These are phyloP conservation scores for Hyphopichia pseudoburtonii DNA, from an alignment of 1,139 yeast genomes.

Conservation along the genomic window DNA sequence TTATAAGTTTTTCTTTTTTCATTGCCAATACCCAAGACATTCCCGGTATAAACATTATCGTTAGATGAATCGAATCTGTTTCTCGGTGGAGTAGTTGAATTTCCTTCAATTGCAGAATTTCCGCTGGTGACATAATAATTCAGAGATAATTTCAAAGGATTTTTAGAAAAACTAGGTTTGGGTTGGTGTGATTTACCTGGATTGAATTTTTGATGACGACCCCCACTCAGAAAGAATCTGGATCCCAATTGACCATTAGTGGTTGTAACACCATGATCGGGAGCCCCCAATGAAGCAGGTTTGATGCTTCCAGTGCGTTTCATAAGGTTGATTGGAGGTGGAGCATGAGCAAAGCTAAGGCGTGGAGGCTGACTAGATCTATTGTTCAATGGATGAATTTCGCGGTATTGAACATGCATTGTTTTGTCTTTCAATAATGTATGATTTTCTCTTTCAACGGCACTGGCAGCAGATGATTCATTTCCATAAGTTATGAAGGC, in stretches of 20 bases:
- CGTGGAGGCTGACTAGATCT: slow-evolving; percentile 5
- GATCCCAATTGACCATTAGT: neutral
- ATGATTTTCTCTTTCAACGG: slow-evolving; percentile 81
- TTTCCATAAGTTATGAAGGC: slow-evolving; percentile 68
- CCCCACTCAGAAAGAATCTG: too few species aligned
- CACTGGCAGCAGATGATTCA: slow-evolving; percentile 78
- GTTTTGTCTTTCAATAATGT: slow-evolving; percentile 69
- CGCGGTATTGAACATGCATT: slow-evolving; percentile 82
- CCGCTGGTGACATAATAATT: too few species aligned
- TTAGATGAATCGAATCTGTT: too few species aligned
- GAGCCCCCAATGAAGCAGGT: too few species aligned
- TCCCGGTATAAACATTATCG: too few species aligned
- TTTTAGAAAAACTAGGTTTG: too few species aligned
- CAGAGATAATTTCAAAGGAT: neutral
- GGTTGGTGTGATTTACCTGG: too few species aligned
- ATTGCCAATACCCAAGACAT: slow-evolving; percentile 4
- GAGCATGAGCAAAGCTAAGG: slow-evolving; percentile 55
- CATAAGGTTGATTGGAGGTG: slow-evolving; percentile 67
- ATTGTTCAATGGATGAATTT: slow-evolving; percentile 35
- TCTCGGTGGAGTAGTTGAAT: too few species aligned
- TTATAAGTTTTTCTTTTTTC: slow-evolving; percentile 7
- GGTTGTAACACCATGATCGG: neutral
- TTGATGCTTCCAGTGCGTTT: slow-evolving; percentile 24
- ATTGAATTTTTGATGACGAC: neutral
- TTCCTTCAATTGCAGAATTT: too few species aligned